Conservation (phyloP, 805 yeast genomes). For the Metschnikowia gruessii region DNA sequence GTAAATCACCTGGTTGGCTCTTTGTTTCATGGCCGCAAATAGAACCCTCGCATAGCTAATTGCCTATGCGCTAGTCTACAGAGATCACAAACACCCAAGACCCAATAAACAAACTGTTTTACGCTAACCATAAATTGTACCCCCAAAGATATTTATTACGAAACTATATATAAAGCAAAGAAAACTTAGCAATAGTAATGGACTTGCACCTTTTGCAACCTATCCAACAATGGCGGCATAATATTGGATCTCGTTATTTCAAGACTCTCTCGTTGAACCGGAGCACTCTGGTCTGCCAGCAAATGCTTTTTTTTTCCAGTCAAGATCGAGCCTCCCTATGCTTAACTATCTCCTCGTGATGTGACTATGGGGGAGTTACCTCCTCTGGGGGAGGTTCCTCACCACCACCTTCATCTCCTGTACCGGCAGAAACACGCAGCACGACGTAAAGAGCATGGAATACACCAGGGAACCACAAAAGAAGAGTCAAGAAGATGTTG, state of each 20-base stretch:
- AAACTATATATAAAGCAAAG: constrained; percentile 10
- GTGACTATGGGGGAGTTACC: background rate
- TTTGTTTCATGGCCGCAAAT: too few species aligned
- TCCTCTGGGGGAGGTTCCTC: background rate
- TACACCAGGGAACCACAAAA: constrained; percentile 12
- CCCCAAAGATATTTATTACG: constrained; percentile 12
- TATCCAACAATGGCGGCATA: constrained; percentile 7
- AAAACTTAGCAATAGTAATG: constrained; percentile 7
- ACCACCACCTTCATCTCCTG: background rate
- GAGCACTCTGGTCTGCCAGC: constrained; percentile 6
- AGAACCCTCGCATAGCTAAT: too few species aligned
- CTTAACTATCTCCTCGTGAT: too few species aligned
- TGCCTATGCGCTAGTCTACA: too few species aligned
- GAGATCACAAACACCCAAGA: background rate
- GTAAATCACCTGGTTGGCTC: too few species aligned
- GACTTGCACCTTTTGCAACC: constrained; percentile 8
- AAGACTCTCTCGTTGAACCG: background rate
- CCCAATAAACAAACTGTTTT: background rate
- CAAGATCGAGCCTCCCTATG: background rate
- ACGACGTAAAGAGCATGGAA: constrained; percentile 8
- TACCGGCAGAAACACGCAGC: background rate
- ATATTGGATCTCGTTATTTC: background rate
- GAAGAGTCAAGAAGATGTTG: constrained; percentile 9
- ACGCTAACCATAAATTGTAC: too few species aligned
- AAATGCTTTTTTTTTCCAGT: constrained; percentile 1